Conservation (phyloP, 2,329 filamentous ascomycete genomes). For the Conoideocrella luteorostrata region DNA sequence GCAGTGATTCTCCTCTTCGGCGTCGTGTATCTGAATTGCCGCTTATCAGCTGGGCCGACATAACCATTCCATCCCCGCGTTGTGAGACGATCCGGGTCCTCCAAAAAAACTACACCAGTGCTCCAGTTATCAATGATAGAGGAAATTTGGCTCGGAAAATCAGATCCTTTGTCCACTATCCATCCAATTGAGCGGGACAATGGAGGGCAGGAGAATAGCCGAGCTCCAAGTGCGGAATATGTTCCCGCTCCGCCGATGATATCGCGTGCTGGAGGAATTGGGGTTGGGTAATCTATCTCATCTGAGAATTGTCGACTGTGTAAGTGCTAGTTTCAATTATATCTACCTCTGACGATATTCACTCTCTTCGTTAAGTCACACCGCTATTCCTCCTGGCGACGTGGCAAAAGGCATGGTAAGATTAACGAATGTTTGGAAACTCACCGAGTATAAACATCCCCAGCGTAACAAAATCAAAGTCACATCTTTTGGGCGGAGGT, state of each 20-base stretch:
- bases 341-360: neutral
- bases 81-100: constrained; percentile 62
- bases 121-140: constrained; percentile 65
- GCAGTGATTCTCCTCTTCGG: constrained; percentile 77
- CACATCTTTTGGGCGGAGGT: neutral
- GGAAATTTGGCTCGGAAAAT: constrained; percentile 68
- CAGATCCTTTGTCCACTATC: constrained; percentile 84
- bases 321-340: neutral
- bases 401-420: neutral
- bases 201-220: constrained; percentile 70
- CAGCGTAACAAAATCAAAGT: constrained; percentile 59
- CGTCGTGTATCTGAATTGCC: constrained; percentile 80
- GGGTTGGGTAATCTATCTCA: constrained; percentile 79
- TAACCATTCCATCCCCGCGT: constrained; percentile 95
- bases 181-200: constrained; percentile 68
- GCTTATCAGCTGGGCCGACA: constrained; percentile 58
- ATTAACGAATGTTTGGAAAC: constrained; percentile 16
- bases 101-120: constrained; percentile 64
- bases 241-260: constrained; percentile 86
- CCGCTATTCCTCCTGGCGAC: no score
- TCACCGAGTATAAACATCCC: constrained; percentile 71
- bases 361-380: neutral
- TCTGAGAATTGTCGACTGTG: constrained; percentile 45
- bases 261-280: constrained; percentile 61
- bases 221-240: constrained; percentile 81